Percentiles rank a stretch among this genome's conserved stretches.
phyloP scores from a whole-genome alignment of 139 green algal species.

The Closterium sp. region DNA sequence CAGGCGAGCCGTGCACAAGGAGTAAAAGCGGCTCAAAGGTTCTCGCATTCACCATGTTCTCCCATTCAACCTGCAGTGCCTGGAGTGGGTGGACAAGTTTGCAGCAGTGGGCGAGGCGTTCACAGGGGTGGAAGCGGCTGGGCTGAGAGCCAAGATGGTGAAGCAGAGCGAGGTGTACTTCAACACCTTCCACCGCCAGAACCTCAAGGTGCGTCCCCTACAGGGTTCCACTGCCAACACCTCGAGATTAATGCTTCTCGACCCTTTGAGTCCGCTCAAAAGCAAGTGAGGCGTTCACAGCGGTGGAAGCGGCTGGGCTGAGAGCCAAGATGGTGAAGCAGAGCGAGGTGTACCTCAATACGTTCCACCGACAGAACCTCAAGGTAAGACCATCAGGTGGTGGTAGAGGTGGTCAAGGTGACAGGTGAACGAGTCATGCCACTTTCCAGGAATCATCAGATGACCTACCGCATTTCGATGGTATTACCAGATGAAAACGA shows the following conservation, averaged over 20 bases:
- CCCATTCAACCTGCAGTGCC: neutral
- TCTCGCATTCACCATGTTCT: neutral
- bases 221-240: neutral
- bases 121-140: slow-evolving; percentile 32
- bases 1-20: neutral
- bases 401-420: no score
- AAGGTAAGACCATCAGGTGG: no score
- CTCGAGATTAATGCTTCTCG: no score
- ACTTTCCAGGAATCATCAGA: no score
- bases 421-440: no score
- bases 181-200: slow-evolving; percentile 49
- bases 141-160: slow-evolving; percentile 31
- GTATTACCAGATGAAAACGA: no score
- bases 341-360: slow-evolving; percentile 44
- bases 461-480: no score
- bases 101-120: slow-evolving; percentile 48
- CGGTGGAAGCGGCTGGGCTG: neutral
- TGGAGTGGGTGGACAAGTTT: slow-evolving; percentile 40
- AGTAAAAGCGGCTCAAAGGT: neutral
- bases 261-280: no score
- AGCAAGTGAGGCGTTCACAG: no score
- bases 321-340: slow-evolving; percentile 38
- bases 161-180: slow-evolving; percentile 50
- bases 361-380: slow-evolving; percentile 47
- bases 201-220: slow-evolving; percentile 47